A percentile compares a stretch with the other conserved stretches of the same genome.
These are phyloP conservation scores for Citrullus amarus DNA, from an alignment of 306 rosid species.

Conservation along the genomic window DNA sequence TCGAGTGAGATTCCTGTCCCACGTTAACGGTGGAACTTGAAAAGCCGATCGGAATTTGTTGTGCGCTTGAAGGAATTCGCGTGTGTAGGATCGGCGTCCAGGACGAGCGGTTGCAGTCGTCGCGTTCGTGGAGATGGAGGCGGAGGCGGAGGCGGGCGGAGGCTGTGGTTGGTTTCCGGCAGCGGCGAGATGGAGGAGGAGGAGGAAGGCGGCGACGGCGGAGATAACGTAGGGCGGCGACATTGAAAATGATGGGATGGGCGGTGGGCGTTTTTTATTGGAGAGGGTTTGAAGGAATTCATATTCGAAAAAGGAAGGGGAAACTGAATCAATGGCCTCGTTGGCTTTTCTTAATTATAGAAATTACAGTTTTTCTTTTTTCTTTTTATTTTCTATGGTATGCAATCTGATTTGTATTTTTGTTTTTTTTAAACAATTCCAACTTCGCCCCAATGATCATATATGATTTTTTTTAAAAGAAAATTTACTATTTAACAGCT, in stretches of 20 bases:
- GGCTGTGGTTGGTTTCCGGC: too few relatives aligned
- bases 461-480: too few relatives aligned
- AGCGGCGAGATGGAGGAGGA: not conserved
- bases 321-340: not conserved
- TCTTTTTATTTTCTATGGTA: too few relatives aligned
- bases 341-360: not conserved
- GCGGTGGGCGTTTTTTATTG: not conserved
- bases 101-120: too few relatives aligned
- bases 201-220: not conserved
- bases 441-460: too few relatives aligned
- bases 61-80: constrained; percentile 43
- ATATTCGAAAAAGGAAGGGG: not conserved
- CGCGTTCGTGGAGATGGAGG: not conserved
- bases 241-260: not conserved
- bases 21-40: constrained; percentile 1
- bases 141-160: not conserved
- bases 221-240: not conserved
- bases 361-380: not conserved
- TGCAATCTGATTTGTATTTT: too few relatives aligned
- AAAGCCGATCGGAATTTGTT: constrained; percentile 21
- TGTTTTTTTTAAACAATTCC: too few relatives aligned
- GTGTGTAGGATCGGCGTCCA: not conserved
- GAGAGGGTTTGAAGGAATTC: not conserved
- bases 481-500: too few relatives aligned
- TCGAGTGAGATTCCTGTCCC: constrained; percentile 37